phyloP scores from a whole-genome alignment of 306 rosid species.

The Cucurbita argyrosperma region DNA sequence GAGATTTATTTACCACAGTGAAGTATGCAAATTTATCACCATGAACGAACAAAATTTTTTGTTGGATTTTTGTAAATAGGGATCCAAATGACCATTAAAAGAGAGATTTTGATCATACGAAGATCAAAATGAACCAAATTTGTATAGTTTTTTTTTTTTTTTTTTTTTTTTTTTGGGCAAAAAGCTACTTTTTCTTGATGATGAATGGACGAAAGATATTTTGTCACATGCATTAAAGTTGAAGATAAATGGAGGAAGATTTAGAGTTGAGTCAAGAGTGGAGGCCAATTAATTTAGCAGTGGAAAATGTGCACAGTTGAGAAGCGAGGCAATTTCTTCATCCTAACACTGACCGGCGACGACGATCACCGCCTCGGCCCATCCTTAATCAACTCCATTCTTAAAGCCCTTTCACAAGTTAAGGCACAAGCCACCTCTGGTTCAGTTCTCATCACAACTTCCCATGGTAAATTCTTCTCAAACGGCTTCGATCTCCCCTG shows the following conservation, averaged over 20 bases:
- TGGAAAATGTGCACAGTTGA: background rate
- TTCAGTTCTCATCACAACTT: conserved; percentile 60
- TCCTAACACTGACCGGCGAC: background rate
- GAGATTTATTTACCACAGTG: too few relatives aligned
- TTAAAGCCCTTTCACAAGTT: conserved; percentile 25
- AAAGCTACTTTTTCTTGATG: background rate
- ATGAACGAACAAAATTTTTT: too few relatives aligned
- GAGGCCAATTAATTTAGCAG: background rate
- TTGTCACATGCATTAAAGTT: background rate
- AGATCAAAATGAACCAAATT: too few relatives aligned
- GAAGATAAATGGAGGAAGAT: background rate
- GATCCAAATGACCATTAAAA: too few relatives aligned
- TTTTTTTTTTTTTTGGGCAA: too few relatives aligned
- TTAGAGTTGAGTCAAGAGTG: background rate
- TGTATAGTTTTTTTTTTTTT: too few relatives aligned
- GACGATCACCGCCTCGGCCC: conserved; percentile 30
- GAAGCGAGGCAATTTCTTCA: background rate
- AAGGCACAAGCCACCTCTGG: conserved; percentile 33
- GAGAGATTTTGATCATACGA: too few relatives aligned
- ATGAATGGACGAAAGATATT: background rate
- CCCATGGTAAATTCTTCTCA: conserved; percentile 53
- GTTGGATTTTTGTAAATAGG: too few relatives aligned
- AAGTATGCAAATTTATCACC: too few relatives aligned
- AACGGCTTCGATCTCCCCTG: conserved; percentile 59
- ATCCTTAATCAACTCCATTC: conserved; percentile 28